Base-by-base conservation (phyloP, 257 asterid genomes). In the Lycium ferocissimum region DNA sequence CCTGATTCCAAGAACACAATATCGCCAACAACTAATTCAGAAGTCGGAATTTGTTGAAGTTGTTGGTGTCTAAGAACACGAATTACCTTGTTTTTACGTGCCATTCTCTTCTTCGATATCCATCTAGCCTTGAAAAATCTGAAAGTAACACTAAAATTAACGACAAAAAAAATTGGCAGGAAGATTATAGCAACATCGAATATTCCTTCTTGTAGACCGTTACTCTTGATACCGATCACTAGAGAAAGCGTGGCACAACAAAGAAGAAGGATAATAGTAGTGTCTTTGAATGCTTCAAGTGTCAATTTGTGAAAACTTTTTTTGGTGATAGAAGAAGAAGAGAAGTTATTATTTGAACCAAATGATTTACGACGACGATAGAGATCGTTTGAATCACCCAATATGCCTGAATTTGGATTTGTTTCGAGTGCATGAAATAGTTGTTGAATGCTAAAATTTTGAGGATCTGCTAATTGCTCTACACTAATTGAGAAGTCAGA, bases 21-120 rank as follows among this genome's bases (percentile, higher is more conserved):
- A 79, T 91, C 93, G 2, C 92, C 93, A 76, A 89, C 92, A n/a
- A 89, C 91, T 12, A 89, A 20, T 11, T 91, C 85, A 57, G 86
- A 84, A 73, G 69, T 85, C 8, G 89, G 79, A 58, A 88, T 83
- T 57, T 49, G 54, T 6, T 49, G 80, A 14, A 9, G 0, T n/a
- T 53, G 22, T 3, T 90, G 90, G 40, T 15, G 37, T 85, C 92
- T 83, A 40, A 91, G 78, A 35, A 89, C 92, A 1, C 5, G 13
- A 10, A 78, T 14, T 7, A 40, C 43, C 6, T 81, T 67, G 37
- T 75, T 84, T 9, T 18, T 49, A 71, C 53, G 86, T 22, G 8
- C 20, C 56, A 45, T 33, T 72, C 43, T 89, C 45, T 65, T 89
- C 59, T 53, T 88, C 4, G 15, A 4, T 15, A 70, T 66, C 84